Percentiles rank a stretch among this genome's conserved stretches.
Evolutionary conservation across 371 early-diverging fungal species (phyloP).

Genomic region (Nematocida displodere): DNA sequence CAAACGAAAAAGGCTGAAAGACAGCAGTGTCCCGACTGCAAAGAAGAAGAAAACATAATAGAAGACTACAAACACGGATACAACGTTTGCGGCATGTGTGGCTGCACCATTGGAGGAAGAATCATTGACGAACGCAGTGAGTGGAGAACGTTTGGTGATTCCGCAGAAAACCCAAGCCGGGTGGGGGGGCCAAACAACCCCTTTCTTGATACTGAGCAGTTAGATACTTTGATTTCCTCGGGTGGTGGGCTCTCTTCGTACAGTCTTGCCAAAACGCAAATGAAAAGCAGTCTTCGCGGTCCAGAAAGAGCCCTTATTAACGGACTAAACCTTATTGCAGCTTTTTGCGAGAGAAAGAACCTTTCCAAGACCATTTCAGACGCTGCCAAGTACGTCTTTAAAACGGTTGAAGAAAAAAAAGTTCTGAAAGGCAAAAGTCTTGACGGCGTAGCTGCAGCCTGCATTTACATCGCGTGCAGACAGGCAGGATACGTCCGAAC

Average conservation of each 20-base stretch:
- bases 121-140: slow-evolving; percentile 95
- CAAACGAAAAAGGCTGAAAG: slow-evolving; percentile 38
- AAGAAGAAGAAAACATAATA: slow-evolving; percentile 73
- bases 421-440: slow-evolving; percentile 76
- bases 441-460: slow-evolving; percentile 85
- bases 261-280: slow-evolving; percentile 64
- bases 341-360: slow-evolving; percentile 79
- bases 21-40: slow-evolving; percentile 63
- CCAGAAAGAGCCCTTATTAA: slow-evolving; percentile 75
- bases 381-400: slow-evolving; percentile 86
- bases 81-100: slow-evolving; percentile 91
- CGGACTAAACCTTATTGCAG: slow-evolving; percentile 81
- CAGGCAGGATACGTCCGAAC: slow-evolving; percentile 82
- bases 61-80: slow-evolving; percentile 83
- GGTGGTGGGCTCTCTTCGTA: slow-evolving; percentile 56
- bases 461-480: slow-evolving; percentile 89
- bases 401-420: slow-evolving; percentile 74
- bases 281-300: slow-evolving; percentile 65
- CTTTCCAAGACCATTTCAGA: slow-evolving; percentile 78
- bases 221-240: slow-evolving; percentile 65
- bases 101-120: slow-evolving; percentile 80
- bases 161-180: slow-evolving; percentile 88
- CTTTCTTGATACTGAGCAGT: slow-evolving; percentile 62
- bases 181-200: slow-evolving; percentile 81
- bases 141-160: slow-evolving; percentile 89